Evolutionary conservation across 768 basidiomycete species (phyloP).

Genomic region (Epithele typhae): DNA sequence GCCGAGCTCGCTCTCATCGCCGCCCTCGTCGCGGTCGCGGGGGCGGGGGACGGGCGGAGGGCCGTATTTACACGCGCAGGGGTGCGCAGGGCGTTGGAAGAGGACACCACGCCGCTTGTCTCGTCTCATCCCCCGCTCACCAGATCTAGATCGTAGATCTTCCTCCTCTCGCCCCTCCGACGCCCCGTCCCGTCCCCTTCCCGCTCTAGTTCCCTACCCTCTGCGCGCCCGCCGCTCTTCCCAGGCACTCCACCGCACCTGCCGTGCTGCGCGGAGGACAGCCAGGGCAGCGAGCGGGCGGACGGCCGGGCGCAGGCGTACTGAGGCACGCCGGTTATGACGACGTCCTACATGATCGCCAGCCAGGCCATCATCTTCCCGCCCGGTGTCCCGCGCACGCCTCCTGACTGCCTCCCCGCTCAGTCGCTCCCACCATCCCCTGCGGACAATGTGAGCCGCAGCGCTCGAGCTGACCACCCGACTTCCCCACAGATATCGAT

Average conservation of each 20-base stretch:
- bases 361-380: conserved; percentile 1
- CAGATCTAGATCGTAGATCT: conserved; percentile 9
- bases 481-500: too few species aligned
- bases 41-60: conserved; percentile 1
- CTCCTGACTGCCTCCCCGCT: neutral
- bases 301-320: neutral
- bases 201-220: neutral
- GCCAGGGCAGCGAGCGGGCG: too few species aligned
- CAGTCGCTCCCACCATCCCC: neutral
- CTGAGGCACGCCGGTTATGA: neutral
- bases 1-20: neutral
- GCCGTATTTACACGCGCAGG: conserved; percentile 2
- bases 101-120: conserved; percentile 5
- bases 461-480: too few species aligned
- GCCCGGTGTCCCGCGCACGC: neutral
- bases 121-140: conserved; percentile 5
- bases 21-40: neutral
- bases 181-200: neutral
- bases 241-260: too few species aligned
- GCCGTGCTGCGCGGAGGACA: too few species aligned
- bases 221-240: too few species aligned
- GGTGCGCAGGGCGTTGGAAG: conserved; percentile 3
- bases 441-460: too few species aligned
- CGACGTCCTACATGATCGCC: neutral
- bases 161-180: neutral